Percentiles rank a stretch among this genome's conserved stretches.
Evolutionary conservation across 192 early-diverging fungal genomes (phyloP).

Genomic region (Linnemannia elongata): DNA sequence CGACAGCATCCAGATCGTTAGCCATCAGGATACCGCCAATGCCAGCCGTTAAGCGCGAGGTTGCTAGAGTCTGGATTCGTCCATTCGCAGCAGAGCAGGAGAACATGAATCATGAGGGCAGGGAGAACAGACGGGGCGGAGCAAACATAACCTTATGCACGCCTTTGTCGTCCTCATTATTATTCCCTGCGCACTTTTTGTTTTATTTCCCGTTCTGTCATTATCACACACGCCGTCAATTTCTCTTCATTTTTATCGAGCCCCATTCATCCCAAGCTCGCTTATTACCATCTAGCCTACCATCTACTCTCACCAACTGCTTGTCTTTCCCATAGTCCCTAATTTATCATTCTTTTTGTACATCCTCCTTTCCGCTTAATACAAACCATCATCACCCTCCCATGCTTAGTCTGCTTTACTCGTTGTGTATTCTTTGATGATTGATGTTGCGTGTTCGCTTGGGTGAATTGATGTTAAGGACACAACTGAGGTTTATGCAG

Average conservation of each 20-base stretch:
- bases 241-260: neutral
- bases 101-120: neutral
- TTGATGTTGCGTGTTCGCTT: too few species aligned
- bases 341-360: too few species aligned
- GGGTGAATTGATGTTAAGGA: too few species aligned
- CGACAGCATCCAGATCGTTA: conserved; percentile 26
- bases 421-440: too few species aligned
- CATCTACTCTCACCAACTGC: too few species aligned
- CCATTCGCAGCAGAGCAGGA: neutral
- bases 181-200: neutral
- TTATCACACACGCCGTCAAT: neutral
- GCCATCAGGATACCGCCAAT: neutral
- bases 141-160: neutral
- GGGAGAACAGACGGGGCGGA: neutral
- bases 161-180: neutral
- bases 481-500: too few species aligned
- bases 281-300: too few species aligned
- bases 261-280: too few species aligned
- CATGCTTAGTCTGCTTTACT: too few species aligned
- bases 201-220: neutral
- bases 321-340: too few species aligned
- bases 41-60: neutral
- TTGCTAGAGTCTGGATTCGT: neutral
- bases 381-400: too few species aligned
- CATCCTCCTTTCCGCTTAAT: too few species aligned